These are phyloP conservation scores for Fraxinus excelsior DNA, from an alignment of 257 asterid species.

Conservation along the genomic window DNA sequence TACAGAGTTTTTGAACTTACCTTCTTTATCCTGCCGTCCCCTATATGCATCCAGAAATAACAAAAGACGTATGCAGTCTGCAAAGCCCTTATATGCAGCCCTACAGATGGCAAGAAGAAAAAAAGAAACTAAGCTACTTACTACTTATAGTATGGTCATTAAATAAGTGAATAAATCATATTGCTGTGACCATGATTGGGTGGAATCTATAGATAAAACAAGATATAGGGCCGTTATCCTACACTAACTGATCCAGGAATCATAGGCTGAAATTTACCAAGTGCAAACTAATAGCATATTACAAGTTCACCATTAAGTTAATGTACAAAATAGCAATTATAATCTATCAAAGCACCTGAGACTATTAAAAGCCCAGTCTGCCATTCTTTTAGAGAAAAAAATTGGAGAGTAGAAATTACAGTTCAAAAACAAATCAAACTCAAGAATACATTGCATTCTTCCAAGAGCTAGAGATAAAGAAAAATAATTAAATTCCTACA, in stretches of 20 bases:
- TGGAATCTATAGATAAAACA: too few species aligned
- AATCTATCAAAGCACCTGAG: slow-evolving; percentile 54
- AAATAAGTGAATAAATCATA: not conserved
- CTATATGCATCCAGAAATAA: slow-evolving; percentile 88
- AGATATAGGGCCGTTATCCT: slow-evolving; percentile 81
- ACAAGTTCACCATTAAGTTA: too few species aligned
- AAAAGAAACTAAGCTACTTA: slow-evolving; percentile 29
- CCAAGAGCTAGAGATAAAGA: slow-evolving; percentile 28
- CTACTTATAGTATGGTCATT: not conserved
- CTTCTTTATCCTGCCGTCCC: slow-evolving; percentile 95
- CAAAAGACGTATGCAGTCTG: slow-evolving; percentile 92
- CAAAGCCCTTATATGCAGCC: slow-evolving; percentile 99
- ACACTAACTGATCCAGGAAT: slow-evolving; percentile 17
- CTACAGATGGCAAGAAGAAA: slow-evolving; percentile 44
- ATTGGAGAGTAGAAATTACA: too few species aligned
- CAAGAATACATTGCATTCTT: slow-evolving; percentile 37
- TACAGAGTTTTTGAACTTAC: slow-evolving; percentile 36
- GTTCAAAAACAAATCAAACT: too few species aligned
- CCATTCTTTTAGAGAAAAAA: slow-evolving; percentile 40
- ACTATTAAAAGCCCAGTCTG: slow-evolving; percentile 84
- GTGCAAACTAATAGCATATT: too few species aligned
- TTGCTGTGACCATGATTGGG: slow-evolving; percentile 6
- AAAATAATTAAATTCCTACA: not conserved
- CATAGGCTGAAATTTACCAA: too few species aligned
- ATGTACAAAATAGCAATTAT: too few species aligned